Evolutionary conservation across 306 rosid species (phyloP), one percentile per base, ranked within the genome.

Genomic region (Vigna radiata): DNA sequence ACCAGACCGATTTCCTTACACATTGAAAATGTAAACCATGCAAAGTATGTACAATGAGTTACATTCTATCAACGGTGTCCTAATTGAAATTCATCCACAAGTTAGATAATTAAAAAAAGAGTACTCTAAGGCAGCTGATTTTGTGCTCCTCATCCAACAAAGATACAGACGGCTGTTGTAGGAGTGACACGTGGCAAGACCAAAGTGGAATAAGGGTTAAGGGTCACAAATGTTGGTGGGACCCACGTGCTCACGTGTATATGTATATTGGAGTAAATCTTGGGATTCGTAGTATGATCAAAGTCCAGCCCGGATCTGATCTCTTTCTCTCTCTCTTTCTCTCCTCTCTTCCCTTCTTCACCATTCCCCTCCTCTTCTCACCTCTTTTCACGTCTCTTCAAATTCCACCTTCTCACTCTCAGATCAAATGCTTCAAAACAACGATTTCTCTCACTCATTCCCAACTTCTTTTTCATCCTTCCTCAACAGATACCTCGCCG

Each of bases 241-340:
- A 46, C 89, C 87, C 4, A 50, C 0, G 17, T 82, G 88, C 94
- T 85, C 88, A 88, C 94, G 92, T 90, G 93, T 82, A 78, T 85
- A 68, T 86, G 85, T 61, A 78, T 81, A 68, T 41, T 5, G 29
- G 70, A 85, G 79, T 71, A 86, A 90, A 76, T 82, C 68, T 78
- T 49, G 84, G 79, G 86, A 86, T 88, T 75, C 80, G 82, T 47
- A 69, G 18, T 76, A 73, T 68, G 64, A 66, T 72, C 66, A 79
- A 85, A 54, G 59, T 83, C 73, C 80, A 54, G 16, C 27, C 68
- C 86, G 82, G 89, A 87, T 88, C 89, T 83, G 82, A 83, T 80
- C 82, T 25, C 27, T 25, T 25, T 29, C 5, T 29, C 33, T 29
- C 33, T 29, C 33, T 27, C 17, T 21, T 16, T 36, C 41, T 4